Percentiles rank a stretch among this genome's conserved stretches.
Conservation (phyloP, 345 rosid genomes). For the Populus simonii region DNA sequence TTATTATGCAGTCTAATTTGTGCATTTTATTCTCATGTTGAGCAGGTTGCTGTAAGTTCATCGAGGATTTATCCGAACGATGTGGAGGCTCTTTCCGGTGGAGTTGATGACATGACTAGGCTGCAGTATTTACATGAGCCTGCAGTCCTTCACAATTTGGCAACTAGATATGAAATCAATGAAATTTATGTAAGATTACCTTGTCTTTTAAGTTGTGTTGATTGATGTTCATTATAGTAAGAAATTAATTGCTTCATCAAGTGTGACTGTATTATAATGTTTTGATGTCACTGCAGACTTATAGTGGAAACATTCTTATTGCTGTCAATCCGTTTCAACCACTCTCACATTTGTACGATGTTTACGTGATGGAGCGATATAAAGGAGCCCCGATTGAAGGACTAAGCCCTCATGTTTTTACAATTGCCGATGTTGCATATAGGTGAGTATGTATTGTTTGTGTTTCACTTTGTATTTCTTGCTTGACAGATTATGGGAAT, state of each 20-base stretch:
- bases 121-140: conserved; percentile 82
- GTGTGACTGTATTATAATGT: conserved; percentile 36
- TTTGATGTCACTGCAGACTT: conserved; percentile 69
- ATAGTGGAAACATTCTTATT: conserved; percentile 82
- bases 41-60: conserved; percentile 53
- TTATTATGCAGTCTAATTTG: background rate
- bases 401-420: conserved; percentile 75
- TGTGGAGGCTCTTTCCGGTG: conserved; percentile 57
- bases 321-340: conserved; percentile 92
- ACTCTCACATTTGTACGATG: conserved; percentile 54
- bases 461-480: background rate
- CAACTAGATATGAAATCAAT: conserved; percentile 49
- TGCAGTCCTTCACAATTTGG: conserved; percentile 72
- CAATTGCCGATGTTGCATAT: conserved; percentile 75
- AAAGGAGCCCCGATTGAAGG: conserved; percentile 57
- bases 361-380: conserved; percentile 54
- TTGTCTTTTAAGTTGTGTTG: conserved; percentile 17
- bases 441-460: conserved; percentile 43
- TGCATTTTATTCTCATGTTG: background rate
- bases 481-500: conserved; percentile 7
- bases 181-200: conserved; percentile 69
- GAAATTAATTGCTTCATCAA: conserved; percentile 20
- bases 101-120: conserved; percentile 92
- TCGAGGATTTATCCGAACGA: conserved; percentile 60
- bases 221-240: conserved; percentile 19